A percentile compares a stretch with the other conserved stretches of the same genome.
Evolutionary conservation across 2,329 filamentous ascomycete genomes (phyloP).

Genomic region (Xylariaceae sp.): DNA sequence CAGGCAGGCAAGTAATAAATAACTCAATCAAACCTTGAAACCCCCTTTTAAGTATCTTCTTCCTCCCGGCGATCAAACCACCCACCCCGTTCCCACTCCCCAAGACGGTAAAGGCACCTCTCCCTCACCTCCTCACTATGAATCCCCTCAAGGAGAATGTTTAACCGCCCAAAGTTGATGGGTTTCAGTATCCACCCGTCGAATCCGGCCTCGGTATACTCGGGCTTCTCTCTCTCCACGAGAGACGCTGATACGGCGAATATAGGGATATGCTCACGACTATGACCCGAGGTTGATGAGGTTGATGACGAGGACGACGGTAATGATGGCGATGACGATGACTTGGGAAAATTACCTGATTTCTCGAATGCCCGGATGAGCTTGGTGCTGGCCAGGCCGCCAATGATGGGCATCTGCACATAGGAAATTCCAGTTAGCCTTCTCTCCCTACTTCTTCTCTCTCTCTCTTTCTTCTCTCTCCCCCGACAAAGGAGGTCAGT

Average conservation of each 20-base stretch:
- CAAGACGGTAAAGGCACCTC: slow-evolving; percentile 61
- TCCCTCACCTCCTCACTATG: slow-evolving; percentile 53
- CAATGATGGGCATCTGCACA: slow-evolving; percentile 80
- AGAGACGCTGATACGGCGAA: slow-evolving; percentile 85
- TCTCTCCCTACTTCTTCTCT: no score
- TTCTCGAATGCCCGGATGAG: slow-evolving; percentile 73
- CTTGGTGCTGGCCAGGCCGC: slow-evolving; percentile 74
- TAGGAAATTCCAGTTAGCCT: slow-evolving; percentile 2
- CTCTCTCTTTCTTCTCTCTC: background rate
- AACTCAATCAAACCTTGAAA: no score
- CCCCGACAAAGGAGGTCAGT: background rate
- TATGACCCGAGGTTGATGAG: slow-evolving; percentile 40
- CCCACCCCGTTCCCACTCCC: slow-evolving; percentile 78
- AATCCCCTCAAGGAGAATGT: slow-evolving; percentile 63
- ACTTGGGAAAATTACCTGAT: slow-evolving; percentile 38
- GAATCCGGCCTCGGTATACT: slow-evolving; percentile 72
- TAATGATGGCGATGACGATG: slow-evolving; percentile 40
- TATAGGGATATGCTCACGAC: slow-evolving; percentile 67
- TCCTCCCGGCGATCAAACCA: slow-evolving; percentile 55
- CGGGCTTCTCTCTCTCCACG: slow-evolving; percentile 60
- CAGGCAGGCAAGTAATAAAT: no score
- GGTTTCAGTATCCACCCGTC: slow-evolving; percentile 91
- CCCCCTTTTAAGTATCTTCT: background rate
- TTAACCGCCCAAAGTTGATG: slow-evolving; percentile 72
- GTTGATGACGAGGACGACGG: no score